Evolutionary conservation across 768 basidiomycete genomes (phyloP).

Genomic region (Russula dissimulans): DNA sequence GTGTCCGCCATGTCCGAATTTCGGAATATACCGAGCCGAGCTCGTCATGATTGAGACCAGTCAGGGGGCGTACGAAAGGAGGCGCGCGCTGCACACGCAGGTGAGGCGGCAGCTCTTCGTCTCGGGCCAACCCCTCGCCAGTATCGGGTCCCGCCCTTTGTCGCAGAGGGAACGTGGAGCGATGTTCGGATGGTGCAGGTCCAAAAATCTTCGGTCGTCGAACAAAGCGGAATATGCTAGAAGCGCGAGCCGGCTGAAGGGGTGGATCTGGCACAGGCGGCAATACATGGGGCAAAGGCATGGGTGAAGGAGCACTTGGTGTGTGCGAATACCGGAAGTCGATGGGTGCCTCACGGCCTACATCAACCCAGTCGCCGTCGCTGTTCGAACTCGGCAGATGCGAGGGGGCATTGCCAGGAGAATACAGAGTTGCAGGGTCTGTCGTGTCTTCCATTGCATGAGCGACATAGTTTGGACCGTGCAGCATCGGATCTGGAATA

Average conservation of each 20-base stretch:
- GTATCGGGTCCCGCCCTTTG: slow-evolving; percentile 25
- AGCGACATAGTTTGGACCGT: slow-evolving; percentile 44
- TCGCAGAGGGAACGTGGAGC: slow-evolving; percentile 61
- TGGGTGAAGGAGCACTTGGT: slow-evolving; percentile 5
- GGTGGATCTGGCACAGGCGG: slow-evolving; percentile 17
- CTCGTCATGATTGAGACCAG: slow-evolving; percentile 57
- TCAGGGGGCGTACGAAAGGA: slow-evolving; percentile 68
- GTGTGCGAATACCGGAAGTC: slow-evolving; percentile 24
- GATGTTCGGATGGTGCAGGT: slow-evolving; percentile 27
- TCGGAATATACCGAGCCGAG: slow-evolving; percentile 58
- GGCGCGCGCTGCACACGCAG: slow-evolving; percentile 57
- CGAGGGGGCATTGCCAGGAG: slow-evolving; percentile 22
- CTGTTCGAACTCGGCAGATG: slow-evolving; percentile 18
- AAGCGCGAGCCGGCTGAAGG: slow-evolving; percentile 14
- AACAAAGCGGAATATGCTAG: slow-evolving; percentile 15
- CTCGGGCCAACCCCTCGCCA: slow-evolving; percentile 25
- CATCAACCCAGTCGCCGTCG: slow-evolving; percentile 51
- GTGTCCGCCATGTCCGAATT: slow-evolving; percentile 61
- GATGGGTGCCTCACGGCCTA: slow-evolving; percentile 39
- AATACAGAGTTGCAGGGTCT: slow-evolving; percentile 19
- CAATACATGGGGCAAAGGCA: neutral
- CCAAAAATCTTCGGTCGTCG: slow-evolving; percentile 19
- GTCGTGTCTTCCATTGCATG: slow-evolving; percentile 7
- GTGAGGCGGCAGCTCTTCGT: slow-evolving; percentile 50
- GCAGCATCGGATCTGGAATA: slow-evolving; percentile 44